Evolutionary conservation across 306 rosid genomes (phyloP).

Genomic region (Cicer cuneatum): DNA sequence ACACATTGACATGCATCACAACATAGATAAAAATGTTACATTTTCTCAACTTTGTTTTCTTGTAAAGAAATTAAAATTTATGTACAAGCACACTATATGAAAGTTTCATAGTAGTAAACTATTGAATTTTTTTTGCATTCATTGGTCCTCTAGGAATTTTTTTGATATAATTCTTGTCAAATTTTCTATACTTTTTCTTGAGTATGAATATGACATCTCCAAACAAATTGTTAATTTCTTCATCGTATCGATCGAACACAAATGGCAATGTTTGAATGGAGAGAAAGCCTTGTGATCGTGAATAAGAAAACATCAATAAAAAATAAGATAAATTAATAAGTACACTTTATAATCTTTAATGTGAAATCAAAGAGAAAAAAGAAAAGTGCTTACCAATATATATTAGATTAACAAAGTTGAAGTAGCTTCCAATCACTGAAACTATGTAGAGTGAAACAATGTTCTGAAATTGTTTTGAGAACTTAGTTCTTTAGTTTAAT

Average conservation of each 20-base stretch:
- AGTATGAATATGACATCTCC: conserved; percentile 47
- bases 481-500: neutral
- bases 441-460: conserved; percentile 59
- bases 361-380: conserved; percentile 10
- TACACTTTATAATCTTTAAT: neutral
- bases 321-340: conserved; percentile 20
- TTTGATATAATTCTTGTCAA: conserved; percentile 66
- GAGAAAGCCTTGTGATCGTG: conserved; percentile 57
- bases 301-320: conserved; percentile 33
- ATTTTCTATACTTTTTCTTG: conserved; percentile 53
- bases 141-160: conserved; percentile 83
- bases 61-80: no score
- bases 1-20: conserved; percentile 3
- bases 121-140: conserved; percentile 66
- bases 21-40: conserved; percentile 27
- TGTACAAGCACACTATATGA: no score
- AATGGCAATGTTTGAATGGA: conserved; percentile 64
- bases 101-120: conserved; percentile 28
- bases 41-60: neutral
- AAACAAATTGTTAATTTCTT: conserved; percentile 58
- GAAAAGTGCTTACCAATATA: conserved; percentile 62
- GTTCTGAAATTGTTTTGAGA: conserved; percentile 57
- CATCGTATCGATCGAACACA: conserved; percentile 68
- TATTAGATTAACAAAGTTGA: conserved; percentile 70
- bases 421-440: conserved; percentile 71